A percentile compares a stretch with the other conserved stretches of the same genome.
phyloP scores from a whole-genome alignment of 2,329 filamentous ascomycete genomes.

The Onygena corvina region DNA sequence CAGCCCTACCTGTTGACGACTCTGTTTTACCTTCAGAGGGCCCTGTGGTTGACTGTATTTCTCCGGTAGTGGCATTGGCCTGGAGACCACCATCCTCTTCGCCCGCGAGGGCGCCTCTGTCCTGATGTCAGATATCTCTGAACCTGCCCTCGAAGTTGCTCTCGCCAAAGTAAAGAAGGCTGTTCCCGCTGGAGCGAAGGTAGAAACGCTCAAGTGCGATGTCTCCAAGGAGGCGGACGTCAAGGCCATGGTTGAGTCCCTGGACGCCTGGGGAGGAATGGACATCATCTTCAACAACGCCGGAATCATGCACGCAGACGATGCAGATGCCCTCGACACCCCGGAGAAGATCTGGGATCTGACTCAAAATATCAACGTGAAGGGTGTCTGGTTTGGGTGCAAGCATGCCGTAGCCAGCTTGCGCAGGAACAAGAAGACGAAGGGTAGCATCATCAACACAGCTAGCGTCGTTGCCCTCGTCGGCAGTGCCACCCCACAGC shows the following conservation, averaged over 20 bases:
- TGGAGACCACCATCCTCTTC: constrained; percentile 84
- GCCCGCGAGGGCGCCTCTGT: constrained; percentile 77
- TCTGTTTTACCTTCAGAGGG: background rate
- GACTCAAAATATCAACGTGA: constrained; percentile 89
- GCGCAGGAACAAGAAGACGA: constrained; percentile 65
- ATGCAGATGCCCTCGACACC: constrained; percentile 69
- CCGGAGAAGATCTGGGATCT: constrained; percentile 88
- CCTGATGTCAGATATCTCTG: constrained; percentile 74
- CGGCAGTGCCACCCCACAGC: constrained; percentile 73
- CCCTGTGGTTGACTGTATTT: background rate
- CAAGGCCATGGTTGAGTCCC: constrained; percentile 56
- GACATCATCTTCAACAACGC: constrained; percentile 97
- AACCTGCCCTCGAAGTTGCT: constrained; percentile 63
- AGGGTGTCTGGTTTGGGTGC: constrained; percentile 93
- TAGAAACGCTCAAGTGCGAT: constrained; percentile 58
- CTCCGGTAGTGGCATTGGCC: constrained; percentile 77
- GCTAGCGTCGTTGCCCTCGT: constrained; percentile 80
- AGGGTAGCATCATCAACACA: constrained; percentile 80
- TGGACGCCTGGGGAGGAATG: constrained; percentile 75
- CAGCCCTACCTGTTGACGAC: background rate
- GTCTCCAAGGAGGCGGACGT: constrained; percentile 78
- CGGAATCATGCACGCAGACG: constrained; percentile 84
- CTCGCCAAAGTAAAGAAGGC: constrained; percentile 62
- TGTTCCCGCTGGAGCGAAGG: constrained; percentile 47
- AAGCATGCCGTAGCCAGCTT: constrained; percentile 81